Conservation (phyloP, 2,329 filamentous ascomycete species). For the Ophiostoma sp. region DNA sequence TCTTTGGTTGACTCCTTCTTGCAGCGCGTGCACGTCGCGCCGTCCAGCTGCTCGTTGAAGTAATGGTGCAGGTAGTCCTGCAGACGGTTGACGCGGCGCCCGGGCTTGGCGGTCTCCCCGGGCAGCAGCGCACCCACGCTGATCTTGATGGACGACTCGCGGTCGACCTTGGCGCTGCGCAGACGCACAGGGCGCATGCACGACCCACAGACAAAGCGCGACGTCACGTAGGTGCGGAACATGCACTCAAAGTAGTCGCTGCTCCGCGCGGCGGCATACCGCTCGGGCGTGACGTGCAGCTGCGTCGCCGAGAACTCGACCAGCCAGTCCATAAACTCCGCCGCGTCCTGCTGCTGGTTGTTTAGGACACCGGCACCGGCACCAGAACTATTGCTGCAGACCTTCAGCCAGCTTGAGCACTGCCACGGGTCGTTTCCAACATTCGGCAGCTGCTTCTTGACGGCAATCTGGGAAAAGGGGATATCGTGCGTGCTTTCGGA, state of each 20-base stretch:
- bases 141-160: constrained; percentile 11
- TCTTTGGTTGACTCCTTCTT: background rate
- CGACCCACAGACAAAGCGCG: constrained; percentile 13
- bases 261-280: constrained; percentile 2
- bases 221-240: constrained; percentile 18
- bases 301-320: constrained; percentile 18
- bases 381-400: background rate
- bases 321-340: constrained; percentile 20
- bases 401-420: constrained; percentile 7
- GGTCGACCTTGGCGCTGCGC: constrained; percentile 11
- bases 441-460: constrained; percentile 7
- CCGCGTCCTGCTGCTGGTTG: constrained; percentile 21
- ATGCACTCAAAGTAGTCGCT: constrained; percentile 19
- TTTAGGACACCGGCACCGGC: background rate
- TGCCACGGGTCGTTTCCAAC: background rate
- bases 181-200: constrained; percentile 20
- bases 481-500: background rate
- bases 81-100: background rate
- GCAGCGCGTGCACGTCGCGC: constrained; percentile 22
- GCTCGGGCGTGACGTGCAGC: constrained; percentile 10
- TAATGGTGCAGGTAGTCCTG: background rate
- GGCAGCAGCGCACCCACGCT: background rate
- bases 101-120: no score
- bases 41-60: constrained; percentile 9
- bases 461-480: background rate